Conservation (phyloP, 2,329 filamentous ascomycete genomes). For the Chrysoporthe deuterocubensis region DNA sequence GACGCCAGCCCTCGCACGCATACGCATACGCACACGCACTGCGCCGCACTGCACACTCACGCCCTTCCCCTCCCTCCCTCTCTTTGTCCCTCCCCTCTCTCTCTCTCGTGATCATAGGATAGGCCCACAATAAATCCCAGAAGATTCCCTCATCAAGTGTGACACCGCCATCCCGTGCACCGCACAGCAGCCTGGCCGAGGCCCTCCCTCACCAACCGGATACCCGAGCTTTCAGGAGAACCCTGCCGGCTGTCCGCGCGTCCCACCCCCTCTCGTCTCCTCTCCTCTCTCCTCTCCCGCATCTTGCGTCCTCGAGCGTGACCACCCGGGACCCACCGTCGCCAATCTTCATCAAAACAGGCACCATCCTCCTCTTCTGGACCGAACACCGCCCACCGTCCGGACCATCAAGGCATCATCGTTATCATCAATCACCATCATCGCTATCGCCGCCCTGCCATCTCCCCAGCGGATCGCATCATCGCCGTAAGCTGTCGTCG, state of each 20-base stretch:
- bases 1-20: background rate
- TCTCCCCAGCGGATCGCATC: constrained; percentile 5
- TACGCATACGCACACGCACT: background rate
- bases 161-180: constrained; percentile 7
- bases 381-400: background rate
- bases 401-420: background rate
- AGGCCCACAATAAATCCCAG: background rate
- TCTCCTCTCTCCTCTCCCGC: background rate
- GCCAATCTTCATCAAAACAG: constrained; percentile 5
- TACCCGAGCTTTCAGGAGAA: constrained; percentile 17
- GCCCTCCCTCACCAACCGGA: background rate
- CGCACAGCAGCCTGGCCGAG: background rate
- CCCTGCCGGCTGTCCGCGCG: constrained; percentile 17
- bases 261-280: constrained; percentile 13
- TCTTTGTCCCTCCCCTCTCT: too few species aligned
- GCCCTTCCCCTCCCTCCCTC: too few species aligned
- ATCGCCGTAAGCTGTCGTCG: constrained; percentile 7
- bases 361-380: constrained; percentile 6
- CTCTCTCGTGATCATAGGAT: background rate
- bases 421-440: background rate
- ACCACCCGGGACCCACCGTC: constrained; percentile 6
- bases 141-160: background rate
- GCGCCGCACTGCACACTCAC: background rate
- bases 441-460: constrained; percentile 5
- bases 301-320: constrained; percentile 8